These are phyloP conservation scores for Musa troglodytarum DNA, from an alignment of 176 grass and related monocot species.

Conservation along the genomic window DNA sequence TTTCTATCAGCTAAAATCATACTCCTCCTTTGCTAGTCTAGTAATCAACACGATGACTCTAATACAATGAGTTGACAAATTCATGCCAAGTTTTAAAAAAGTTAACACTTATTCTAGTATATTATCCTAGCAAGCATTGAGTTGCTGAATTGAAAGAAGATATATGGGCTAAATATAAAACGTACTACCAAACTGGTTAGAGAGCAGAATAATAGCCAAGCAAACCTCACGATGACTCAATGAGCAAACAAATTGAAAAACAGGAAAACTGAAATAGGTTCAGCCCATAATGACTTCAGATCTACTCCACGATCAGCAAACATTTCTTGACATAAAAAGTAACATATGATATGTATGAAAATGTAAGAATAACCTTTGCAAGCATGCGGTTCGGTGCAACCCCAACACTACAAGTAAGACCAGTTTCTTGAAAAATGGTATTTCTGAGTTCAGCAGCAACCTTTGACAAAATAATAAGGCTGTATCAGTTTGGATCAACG, in stretches of 20 bases:
- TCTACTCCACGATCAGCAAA: not conserved
- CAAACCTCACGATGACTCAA: not conserved
- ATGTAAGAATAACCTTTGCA: slow-evolving; percentile 49
- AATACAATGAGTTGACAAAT: not conserved
- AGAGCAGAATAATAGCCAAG: not conserved
- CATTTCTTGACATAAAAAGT: not conserved
- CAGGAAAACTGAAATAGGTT: not conserved
- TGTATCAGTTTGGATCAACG: slow-evolving; percentile 7
- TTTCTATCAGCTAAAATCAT: not conserved
- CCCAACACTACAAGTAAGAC: slow-evolving; percentile 88
- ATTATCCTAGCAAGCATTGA: not conserved
- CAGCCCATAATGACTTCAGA: not conserved
- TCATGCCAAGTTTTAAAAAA: not conserved
- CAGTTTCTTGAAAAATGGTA: slow-evolving; percentile 72
- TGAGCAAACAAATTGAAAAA: not conserved
- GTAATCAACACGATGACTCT: too few relatives aligned
- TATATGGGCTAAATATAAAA: not conserved
- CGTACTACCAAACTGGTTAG: not conserved
- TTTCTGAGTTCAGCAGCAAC: slow-evolving; percentile 76
- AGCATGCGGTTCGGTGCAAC: slow-evolving; percentile 89
- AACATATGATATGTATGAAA: not conserved
- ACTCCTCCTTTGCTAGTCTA: too few relatives aligned
- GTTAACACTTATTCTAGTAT: not conserved
- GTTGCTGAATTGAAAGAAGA: not conserved
- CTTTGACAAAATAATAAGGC: slow-evolving; percentile 28